Conservation (phyloP, 371 early-diverging fungal species). For the Mortierella sp. region DNA sequence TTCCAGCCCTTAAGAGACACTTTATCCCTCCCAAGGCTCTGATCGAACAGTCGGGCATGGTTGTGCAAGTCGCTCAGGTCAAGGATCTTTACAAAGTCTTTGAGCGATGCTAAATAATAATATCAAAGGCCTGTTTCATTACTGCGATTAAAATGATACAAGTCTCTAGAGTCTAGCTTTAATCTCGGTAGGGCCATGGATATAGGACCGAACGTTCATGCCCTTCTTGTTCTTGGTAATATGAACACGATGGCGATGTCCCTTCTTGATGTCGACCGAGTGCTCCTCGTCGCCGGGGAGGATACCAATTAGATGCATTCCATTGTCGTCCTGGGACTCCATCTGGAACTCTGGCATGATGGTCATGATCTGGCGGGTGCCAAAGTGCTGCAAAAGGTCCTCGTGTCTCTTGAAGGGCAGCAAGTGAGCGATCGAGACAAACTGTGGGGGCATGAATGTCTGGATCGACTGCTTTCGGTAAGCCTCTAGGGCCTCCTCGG, state of each 20-base stretch:
- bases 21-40: slow-evolving; percentile 75
- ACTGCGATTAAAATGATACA: slow-evolving; percentile 1
- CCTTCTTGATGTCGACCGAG: slow-evolving; percentile 27
- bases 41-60: slow-evolving; percentile 61
- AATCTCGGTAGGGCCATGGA: slow-evolving; percentile 37
- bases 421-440: slow-evolving; percentile 68
- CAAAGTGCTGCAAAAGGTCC: slow-evolving; percentile 58
- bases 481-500: slow-evolving; percentile 69
- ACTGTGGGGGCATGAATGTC: slow-evolving; percentile 78
- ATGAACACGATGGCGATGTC: slow-evolving; percentile 38
- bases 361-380: slow-evolving; percentile 53
- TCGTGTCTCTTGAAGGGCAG: slow-evolving; percentile 40
- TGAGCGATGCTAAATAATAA: slow-evolving; percentile 81
- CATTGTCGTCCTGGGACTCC: slow-evolving; percentile 43
- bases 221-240: slow-evolving; percentile 51
- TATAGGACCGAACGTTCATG: slow-evolving; percentile 43
- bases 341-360: slow-evolving; percentile 65
- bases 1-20: slow-evolving; percentile 79
- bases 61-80: slow-evolving; percentile 84
- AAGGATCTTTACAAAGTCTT: slow-evolving; percentile 94
- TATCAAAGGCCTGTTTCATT: neutral
- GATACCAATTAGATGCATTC: slow-evolving; percentile 40
- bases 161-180: slow-evolving; percentile 42
- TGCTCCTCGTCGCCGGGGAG: slow-evolving; percentile 55
- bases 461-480: slow-evolving; percentile 53